Conservation (phyloP, 768 basidiomycete species). For the Aureoboletus auriporus region DNA sequence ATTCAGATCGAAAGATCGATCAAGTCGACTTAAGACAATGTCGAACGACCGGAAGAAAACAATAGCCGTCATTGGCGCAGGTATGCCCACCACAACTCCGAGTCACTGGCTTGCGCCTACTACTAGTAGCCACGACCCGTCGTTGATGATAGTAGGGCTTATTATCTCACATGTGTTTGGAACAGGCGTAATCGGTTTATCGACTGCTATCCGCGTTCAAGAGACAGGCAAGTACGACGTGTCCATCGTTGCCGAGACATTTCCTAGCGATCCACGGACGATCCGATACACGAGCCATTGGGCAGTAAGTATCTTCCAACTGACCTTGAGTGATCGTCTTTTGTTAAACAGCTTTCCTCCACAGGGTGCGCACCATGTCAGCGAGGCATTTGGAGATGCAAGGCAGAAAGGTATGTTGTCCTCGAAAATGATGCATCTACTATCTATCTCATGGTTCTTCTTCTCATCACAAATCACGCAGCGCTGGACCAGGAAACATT, state of each 20-base stretch:
- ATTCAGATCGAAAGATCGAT: too few relatives aligned
- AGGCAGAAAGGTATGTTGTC: slow-evolving; percentile 50
- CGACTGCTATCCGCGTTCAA: slow-evolving; percentile 69
- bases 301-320: slow-evolving; percentile 52
- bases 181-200: slow-evolving; percentile 73
- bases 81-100: slow-evolving; percentile 16
- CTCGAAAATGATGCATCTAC: not conserved
- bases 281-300: slow-evolving; percentile 77
- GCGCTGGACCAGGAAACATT: slow-evolving; percentile 73
- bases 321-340: not conserved
- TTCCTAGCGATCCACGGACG: slow-evolving; percentile 71
- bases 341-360: not conserved
- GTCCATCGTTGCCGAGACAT: slow-evolving; percentile 63
- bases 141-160: not conserved
- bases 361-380: slow-evolving; percentile 81
- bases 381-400: slow-evolving; percentile 46
- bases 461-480: slow-evolving; percentile 21
- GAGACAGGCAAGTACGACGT: slow-evolving; percentile 59
- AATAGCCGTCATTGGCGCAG: slow-evolving; percentile 41
- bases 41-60: slow-evolving; percentile 23
- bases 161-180: not conserved
- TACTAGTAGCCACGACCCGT: not conserved
- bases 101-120: not conserved
- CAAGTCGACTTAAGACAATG: slow-evolving; percentile 4
- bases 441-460: not conserved